Conservation (phyloP, 2,329 filamentous ascomycete genomes). For the Ploettnerulaceae sp. region DNA sequence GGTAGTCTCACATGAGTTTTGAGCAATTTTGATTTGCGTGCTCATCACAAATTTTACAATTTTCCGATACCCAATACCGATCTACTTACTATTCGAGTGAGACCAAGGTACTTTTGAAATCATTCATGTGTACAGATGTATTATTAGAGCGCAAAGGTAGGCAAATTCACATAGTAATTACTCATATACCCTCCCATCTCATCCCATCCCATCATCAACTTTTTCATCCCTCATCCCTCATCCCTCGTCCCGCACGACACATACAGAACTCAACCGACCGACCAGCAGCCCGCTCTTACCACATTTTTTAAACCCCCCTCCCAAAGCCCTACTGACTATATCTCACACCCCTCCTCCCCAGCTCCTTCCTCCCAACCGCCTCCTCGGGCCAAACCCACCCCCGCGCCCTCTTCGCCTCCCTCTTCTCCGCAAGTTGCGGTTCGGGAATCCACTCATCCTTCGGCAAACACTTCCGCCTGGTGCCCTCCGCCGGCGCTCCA, state of each 20-base stretch:
- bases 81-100: too few species aligned
- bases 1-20: too few species aligned
- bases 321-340: conserved; percentile 36
- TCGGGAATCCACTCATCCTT: conserved; percentile 72
- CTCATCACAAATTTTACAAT: too few species aligned
- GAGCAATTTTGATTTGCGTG: too few species aligned
- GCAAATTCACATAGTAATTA: conserved; percentile 4
- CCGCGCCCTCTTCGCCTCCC: conserved; percentile 65
- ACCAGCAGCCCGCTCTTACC: conserved; percentile 9
- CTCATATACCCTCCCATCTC: conserved; percentile 10
- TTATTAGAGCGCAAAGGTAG: conserved; percentile 8
- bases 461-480: conserved; percentile 63
- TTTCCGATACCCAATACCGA: too few species aligned
- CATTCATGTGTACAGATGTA: too few species aligned
- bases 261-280: not conserved
- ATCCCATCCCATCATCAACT: too few species aligned
- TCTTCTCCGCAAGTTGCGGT: conserved; percentile 69
- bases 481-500: conserved; percentile 68
- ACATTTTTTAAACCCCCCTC: not conserved
- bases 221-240: conserved; percentile 2
- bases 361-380: conserved; percentile 64
- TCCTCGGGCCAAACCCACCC: conserved; percentile 77
- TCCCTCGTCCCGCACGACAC: conserved; percentile 6
- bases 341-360: conserved; percentile 59
- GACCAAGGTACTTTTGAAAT: too few species aligned